Evolutionary conservation across 2,329 filamentous ascomycete species (phyloP).

Genomic region (Phyllosticta citriasiana): DNA sequence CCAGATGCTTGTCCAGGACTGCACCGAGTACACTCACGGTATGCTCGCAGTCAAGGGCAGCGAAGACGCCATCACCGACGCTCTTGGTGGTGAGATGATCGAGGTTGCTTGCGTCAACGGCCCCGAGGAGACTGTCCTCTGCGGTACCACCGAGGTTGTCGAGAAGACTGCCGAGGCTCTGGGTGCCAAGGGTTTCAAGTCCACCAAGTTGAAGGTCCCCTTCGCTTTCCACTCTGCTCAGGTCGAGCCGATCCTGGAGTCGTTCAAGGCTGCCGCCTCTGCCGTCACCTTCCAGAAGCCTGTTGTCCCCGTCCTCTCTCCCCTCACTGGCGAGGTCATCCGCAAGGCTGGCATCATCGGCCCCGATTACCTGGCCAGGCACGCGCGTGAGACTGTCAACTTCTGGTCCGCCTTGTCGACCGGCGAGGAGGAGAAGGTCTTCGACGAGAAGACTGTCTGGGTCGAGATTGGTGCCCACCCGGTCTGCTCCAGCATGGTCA

Average conservation of each 20-base stretch:
- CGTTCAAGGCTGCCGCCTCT: conserved; percentile 47
- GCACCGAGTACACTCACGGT: conserved; percentile 55
- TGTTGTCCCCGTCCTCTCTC: conserved; percentile 54
- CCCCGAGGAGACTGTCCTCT: conserved; percentile 65
- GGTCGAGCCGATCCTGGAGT: conserved; percentile 52
- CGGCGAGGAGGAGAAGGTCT: conserved; percentile 47
- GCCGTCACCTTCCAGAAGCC: conserved; percentile 49
- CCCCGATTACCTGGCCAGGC: conserved; percentile 53
- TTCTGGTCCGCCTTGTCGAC: conserved; percentile 53
- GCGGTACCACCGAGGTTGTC: conserved; percentile 51
- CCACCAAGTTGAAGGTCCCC: conserved; percentile 52
- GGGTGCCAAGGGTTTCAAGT: conserved; percentile 46
- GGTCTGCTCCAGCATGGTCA: conserved; percentile 58
- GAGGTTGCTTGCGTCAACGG: conserved; percentile 67
- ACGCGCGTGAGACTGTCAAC: conserved; percentile 59
- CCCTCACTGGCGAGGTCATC: conserved; percentile 53
- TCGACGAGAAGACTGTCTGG: conserved; percentile 59
- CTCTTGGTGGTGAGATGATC: conserved; percentile 39
- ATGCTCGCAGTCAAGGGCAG: conserved; percentile 52
- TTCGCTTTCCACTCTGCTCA: conserved; percentile 60
- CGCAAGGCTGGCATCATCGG: conserved; percentile 47
- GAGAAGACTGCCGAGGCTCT: conserved; percentile 43
- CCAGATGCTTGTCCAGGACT: conserved; percentile 53
- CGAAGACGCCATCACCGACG: conserved; percentile 43
- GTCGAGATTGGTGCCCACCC: conserved; percentile 68